phyloP scores from a whole-genome alignment of 805 yeast genomes.

The Kluyveromyces starmeri region DNA sequence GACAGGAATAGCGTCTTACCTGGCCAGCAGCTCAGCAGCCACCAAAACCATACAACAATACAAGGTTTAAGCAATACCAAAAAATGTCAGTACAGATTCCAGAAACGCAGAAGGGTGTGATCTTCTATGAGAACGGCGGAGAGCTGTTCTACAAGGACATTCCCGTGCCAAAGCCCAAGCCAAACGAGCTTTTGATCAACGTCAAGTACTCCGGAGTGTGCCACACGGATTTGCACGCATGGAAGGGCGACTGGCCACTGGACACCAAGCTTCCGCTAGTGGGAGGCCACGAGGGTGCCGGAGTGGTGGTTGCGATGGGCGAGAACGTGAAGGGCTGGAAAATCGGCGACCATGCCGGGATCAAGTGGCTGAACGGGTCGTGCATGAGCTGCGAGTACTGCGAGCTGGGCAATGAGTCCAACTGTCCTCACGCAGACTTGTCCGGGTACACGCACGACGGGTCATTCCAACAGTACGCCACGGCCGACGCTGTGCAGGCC shows the following conservation, averaged over 20 bases:
- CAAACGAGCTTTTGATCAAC: slow-evolving; percentile 70
- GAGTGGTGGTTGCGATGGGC: slow-evolving; percentile 55
- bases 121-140: slow-evolving; percentile 60
- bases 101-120: slow-evolving; percentile 59
- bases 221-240: slow-evolving; percentile 90
- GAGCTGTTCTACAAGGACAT: slow-evolving; percentile 59
- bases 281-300: slow-evolving; percentile 68
- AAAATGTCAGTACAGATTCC: slow-evolving; percentile 46
- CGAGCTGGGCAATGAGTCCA: slow-evolving; percentile 46
- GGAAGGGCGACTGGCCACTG: slow-evolving; percentile 92
- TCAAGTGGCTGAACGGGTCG: slow-evolving; percentile 60
- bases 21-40: no score
- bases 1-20: no score
- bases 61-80: no score
- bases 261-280: slow-evolving; percentile 50
- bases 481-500: slow-evolving; percentile 82
- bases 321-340: slow-evolving; percentile 48
- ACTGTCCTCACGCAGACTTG: slow-evolving; percentile 61
- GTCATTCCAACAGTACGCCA: slow-evolving; percentile 83
- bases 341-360: slow-evolving; percentile 55
- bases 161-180: slow-evolving; percentile 71
- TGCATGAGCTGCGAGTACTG: slow-evolving; percentile 56
- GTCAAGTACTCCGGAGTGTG: slow-evolving; percentile 87
- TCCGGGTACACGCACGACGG: slow-evolving; percentile 90
- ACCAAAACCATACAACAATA: no score